phyloP scores from a whole-genome alignment of 768 basidiomycete species.

The Clavaria fumosa region DNA sequence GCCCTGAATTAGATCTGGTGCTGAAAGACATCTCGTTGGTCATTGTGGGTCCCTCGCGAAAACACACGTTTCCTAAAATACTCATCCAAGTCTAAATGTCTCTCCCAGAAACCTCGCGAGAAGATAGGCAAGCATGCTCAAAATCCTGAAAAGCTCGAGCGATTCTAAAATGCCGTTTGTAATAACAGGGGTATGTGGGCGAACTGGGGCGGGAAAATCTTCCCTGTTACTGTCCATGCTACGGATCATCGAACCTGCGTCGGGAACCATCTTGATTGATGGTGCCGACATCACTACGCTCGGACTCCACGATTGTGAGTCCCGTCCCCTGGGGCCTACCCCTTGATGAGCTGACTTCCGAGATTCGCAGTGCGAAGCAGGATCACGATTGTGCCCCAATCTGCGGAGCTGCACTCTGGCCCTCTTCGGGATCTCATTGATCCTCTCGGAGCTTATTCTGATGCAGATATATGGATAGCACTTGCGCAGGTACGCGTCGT shows the following conservation, averaged over 20 bases:
- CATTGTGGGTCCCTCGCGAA: no score
- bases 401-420: slow-evolving; percentile 78
- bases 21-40: slow-evolving; percentile 56
- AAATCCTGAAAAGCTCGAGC: no score
- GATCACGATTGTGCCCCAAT: slow-evolving; percentile 36
- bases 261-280: slow-evolving; percentile 63
- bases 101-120: no score
- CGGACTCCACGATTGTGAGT: slow-evolving; percentile 69
- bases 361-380: slow-evolving; percentile 19
- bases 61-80: no score
- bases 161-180: no score
- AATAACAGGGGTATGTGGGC: slow-evolving; percentile 67
- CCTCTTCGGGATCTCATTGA: slow-evolving; percentile 69
- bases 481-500: slow-evolving; percentile 42
- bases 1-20: slow-evolving; percentile 64
- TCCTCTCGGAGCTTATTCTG: slow-evolving; percentile 76
- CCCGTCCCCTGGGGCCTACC: slow-evolving; percentile 60
- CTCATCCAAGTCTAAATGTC: no score
- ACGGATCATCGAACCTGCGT: slow-evolving; percentile 71
- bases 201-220: slow-evolving; percentile 67
- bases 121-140: no score
- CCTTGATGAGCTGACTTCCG: slow-evolving; percentile 25
- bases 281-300: slow-evolving; percentile 66
- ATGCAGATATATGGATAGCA: slow-evolving; percentile 78
- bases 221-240: slow-evolving; percentile 77